Base-by-base conservation (phyloP, 306 rosid genomes). In the Ziziphus jujuba region DNA sequence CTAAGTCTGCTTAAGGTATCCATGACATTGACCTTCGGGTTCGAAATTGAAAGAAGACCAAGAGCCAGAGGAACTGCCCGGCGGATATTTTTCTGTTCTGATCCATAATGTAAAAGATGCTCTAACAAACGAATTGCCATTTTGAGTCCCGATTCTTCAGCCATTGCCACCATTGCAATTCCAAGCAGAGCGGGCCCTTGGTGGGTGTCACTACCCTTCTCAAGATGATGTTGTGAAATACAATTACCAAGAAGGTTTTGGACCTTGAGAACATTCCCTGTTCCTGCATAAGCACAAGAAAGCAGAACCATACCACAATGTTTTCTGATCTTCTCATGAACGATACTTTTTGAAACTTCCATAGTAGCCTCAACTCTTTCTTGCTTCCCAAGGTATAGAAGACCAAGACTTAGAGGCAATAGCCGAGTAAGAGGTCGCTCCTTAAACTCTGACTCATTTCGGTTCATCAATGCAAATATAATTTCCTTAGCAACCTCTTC, bases 171-270 rank as follows among this genome's bases (percentile, higher is more conserved):
- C 97, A 95, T 88, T 50, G 99, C 99, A 73, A 95, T 95, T 70
- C 99, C 99, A 60, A 95, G 91, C 72, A 95, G 97, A 21, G 99
- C 99, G 67, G 99, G 97, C 58, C 99, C 99, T 72, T 91, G 99
- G 79, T 95, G 99, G 52, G 74, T 77, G 74, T 91, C 99, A n/a
- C n/a, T n/a, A 65, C 97, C 91, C 86, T 95, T 95, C 61, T 95
- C 99, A 38, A 95, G n/a, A n/a, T n/a, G 97, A 84, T 91, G 97
- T 71, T 90, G 95, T 5, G 99, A 95, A n/a, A n/a, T n/a, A 79
- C 99, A 95, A 71, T 95, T 97, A 75, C 96, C 95, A 36, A 95
- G 85, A 59, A 95, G 95, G 76, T 88, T 85, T 84, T 95, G 97
- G 66, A 84, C 97, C 97, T 95, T 88, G 43, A 91, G 90, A 66